phyloP scores from a whole-genome alignment of 139 green algal genomes.

The Coccomyxa sp. region DNA sequence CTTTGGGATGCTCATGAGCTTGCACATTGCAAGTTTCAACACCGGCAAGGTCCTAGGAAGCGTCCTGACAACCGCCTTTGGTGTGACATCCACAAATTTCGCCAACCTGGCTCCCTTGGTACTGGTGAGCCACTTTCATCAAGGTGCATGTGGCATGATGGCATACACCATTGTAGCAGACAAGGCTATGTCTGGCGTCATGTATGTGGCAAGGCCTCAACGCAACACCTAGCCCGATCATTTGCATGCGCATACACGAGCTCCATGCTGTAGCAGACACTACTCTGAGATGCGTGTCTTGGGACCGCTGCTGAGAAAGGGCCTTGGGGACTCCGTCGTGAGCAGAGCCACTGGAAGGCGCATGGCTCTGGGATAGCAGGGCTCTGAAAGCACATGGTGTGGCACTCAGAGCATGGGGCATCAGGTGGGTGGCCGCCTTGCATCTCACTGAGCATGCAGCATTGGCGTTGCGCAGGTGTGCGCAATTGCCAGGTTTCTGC shows the following conservation, averaged over 20 bases:
- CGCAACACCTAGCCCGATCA: neutral
- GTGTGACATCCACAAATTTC: neutral
- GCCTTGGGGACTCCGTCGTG: neutral
- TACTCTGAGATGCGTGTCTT: neutral
- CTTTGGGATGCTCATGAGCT: neutral
- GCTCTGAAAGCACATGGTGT: neutral
- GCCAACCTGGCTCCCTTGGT: neutral
- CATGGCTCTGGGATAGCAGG: neutral
- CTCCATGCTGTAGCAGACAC: neutral
- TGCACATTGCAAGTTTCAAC: neutral
- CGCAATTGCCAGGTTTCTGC: neutral
- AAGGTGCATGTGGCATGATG: neutral
- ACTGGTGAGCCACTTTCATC: neutral
- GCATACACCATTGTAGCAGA: neutral
- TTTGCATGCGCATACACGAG: neutral
- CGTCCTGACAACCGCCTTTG: neutral
- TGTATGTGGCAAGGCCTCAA: neutral
- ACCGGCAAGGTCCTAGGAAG: neutral
- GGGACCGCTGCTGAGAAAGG: neutral
- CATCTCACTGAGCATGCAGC: neutral
- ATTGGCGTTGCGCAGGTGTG: neutral
- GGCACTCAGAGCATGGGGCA: neutral
- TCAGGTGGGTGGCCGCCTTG: no score
- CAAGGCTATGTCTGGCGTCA: neutral
- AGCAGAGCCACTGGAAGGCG: neutral